phyloP scores from a whole-genome alignment of 495 filamentous ascomycete genomes.

The Penicillium cosmopolitanum region DNA sequence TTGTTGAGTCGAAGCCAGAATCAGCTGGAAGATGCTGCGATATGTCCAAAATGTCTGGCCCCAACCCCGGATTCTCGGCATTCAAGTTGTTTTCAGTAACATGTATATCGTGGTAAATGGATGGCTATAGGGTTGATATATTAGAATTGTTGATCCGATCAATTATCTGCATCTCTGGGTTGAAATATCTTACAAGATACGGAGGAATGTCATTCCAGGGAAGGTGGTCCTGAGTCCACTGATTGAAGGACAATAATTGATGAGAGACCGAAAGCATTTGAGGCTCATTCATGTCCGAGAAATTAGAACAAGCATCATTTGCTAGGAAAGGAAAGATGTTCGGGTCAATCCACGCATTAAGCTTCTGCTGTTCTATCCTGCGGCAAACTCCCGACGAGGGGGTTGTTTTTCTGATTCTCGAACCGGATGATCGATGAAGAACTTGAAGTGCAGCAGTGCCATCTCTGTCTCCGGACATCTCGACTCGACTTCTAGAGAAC shows the following conservation, averaged over 20 bases:
- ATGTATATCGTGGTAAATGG: too few species aligned
- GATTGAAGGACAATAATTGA: not conserved
- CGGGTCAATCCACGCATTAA: slow-evolving; percentile 10
- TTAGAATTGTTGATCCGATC: too few species aligned
- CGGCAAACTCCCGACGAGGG: not conserved
- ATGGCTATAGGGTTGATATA: too few species aligned
- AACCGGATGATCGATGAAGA: slow-evolving; percentile 19
- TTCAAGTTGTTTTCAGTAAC: too few species aligned
- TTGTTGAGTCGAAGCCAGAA: not conserved
- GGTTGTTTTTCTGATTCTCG: slow-evolving; percentile 20
- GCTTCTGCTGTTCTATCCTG: not conserved
- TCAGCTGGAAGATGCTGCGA: not conserved
- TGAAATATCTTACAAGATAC: not conserved
- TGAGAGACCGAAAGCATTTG: not conserved
- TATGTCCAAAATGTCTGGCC: not conserved
- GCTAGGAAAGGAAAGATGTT: not conserved
- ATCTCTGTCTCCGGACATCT: slow-evolving; percentile 6
- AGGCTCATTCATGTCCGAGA: not conserved
- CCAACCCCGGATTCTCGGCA: too few species aligned
- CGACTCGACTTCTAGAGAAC: not conserved
- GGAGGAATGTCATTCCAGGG: not conserved
- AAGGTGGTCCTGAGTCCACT: not conserved
- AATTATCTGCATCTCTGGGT: not conserved
- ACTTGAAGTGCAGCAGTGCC: slow-evolving; percentile 11
- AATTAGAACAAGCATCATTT: not conserved